A percentile compares a stretch with the other conserved stretches of the same genome.
Conservation (phyloP, 306 rosid genomes). For the Lathyrus oleraceus region DNA sequence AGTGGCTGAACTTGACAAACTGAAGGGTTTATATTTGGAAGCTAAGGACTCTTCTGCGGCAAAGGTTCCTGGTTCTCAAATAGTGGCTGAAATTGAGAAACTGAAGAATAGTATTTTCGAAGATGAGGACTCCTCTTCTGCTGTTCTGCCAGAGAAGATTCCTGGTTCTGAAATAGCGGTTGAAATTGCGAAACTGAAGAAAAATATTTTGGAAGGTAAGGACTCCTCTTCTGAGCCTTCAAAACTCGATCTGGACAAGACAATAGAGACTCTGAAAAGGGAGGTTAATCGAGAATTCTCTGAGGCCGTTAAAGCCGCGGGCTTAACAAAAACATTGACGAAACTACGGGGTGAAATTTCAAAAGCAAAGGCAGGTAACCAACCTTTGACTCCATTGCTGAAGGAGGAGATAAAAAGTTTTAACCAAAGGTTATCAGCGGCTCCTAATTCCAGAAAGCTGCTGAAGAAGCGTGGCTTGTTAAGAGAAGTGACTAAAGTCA, state of each 20-base stretch:
- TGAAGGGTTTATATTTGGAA: too few relatives aligned
- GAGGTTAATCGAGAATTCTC: conserved; percentile 64
- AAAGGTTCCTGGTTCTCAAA: conserved; percentile 42
- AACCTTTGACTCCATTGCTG: conserved; percentile 53
- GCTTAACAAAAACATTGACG: conserved; percentile 57
- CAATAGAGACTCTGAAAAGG: conserved; percentile 57
- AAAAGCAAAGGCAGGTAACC: conserved; percentile 51
- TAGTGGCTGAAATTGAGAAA: conserved; percentile 42
- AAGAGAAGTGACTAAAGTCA: conserved; percentile 58
- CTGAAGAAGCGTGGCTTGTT: conserved; percentile 57
- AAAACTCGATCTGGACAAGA: conserved; percentile 48
- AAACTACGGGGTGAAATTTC: conserved; percentile 56
- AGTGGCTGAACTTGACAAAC: too few relatives aligned
- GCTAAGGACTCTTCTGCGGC: neutral
- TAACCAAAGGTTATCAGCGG: conserved; percentile 48
- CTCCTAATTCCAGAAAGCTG: conserved; percentile 64
- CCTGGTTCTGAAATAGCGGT: conserved; percentile 47
- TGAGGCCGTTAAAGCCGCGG: conserved; percentile 61
- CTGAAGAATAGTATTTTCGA: too few relatives aligned
- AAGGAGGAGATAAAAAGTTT: conserved; percentile 64
- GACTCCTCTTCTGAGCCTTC: conserved; percentile 52
- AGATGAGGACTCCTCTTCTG: conserved; percentile 43
- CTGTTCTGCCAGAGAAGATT: conserved; percentile 23
- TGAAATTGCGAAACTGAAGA: conserved; percentile 62
- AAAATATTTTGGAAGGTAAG: conserved; percentile 48